These are phyloP conservation scores for Pyrus bretschneideri DNA, from an alignment of 306 rosid species.

Conservation along the genomic window DNA sequence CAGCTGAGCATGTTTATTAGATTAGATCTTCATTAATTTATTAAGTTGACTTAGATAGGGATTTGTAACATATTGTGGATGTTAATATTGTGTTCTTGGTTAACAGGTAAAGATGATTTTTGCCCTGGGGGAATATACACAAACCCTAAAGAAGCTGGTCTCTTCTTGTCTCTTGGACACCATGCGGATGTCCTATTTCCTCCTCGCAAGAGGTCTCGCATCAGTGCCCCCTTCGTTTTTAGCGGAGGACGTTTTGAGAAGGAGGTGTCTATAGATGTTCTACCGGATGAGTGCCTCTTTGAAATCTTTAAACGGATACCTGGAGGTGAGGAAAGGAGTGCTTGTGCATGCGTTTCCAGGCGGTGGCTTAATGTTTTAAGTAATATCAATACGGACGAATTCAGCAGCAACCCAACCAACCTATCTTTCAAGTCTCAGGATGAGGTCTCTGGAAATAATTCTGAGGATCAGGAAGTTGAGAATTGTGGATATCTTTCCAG, in stretches of 20 bases:
- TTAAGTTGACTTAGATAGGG: not conserved
- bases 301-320: constrained; percentile 91
- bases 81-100: constrained; percentile 7
- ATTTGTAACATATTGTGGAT: not conserved
- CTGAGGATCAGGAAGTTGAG: constrained; percentile 44
- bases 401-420: constrained; percentile 22
- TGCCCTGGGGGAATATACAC: constrained; percentile 65
- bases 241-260: constrained; percentile 38
- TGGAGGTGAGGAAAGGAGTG: constrained; percentile 64
- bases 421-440: constrained; percentile 13
- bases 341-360: constrained; percentile 75
- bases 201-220: constrained; percentile 65
- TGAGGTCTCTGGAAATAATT: constrained; percentile 18
- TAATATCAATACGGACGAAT: constrained; percentile 49
- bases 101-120: constrained; percentile 75
- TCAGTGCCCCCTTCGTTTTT: constrained; percentile 48
- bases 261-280: constrained; percentile 55
- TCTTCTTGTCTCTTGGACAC: constrained; percentile 67
- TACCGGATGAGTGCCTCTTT: constrained; percentile 91
- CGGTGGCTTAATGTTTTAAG: constrained; percentile 88
- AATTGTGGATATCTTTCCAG: constrained; percentile 72
- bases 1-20: not conserved
- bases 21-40: not conserved
- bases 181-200: constrained; percentile 58
- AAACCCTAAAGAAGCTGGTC: constrained; percentile 70